Evolutionary conservation across 2,329 filamentous ascomycete genomes (phyloP).

Genomic region (Aureobasidium sp.): DNA sequence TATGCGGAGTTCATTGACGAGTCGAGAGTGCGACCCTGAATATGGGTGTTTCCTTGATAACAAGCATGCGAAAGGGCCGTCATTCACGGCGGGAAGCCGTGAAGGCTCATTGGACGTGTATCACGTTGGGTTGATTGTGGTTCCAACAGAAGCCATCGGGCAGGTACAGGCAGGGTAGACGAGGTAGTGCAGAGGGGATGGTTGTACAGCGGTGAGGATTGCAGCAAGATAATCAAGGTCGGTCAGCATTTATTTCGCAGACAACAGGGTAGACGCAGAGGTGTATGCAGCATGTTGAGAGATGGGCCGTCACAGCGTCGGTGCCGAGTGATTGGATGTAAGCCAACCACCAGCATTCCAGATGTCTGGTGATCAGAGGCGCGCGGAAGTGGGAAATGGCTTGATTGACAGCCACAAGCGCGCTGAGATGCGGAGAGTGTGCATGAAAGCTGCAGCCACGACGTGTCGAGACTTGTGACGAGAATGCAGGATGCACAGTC

Average conservation of each 20-base stretch:
- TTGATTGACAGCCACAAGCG: conserved; percentile 1
- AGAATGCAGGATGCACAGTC: background rate
- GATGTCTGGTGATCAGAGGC: background rate
- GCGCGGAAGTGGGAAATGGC: background rate
- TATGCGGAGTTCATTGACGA: background rate
- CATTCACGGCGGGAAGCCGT: background rate
- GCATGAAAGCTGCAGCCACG: conserved; percentile 6
- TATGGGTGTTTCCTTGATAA: background rate
- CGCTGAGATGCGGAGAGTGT: background rate
- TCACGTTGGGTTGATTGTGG: background rate
- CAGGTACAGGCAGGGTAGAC: background rate
- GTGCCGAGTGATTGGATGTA: background rate
- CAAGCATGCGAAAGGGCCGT: background rate
- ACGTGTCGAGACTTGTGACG: background rate
- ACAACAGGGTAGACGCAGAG: background rate
- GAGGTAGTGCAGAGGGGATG: background rate
- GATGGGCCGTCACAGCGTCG: background rate
- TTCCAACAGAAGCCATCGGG: background rate
- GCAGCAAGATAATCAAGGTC: background rate
- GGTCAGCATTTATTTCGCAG: background rate
- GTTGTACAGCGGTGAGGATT: background rate
- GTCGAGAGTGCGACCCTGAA: background rate
- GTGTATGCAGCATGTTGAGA: background rate
- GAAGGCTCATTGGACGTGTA: background rate
- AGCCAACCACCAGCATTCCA: background rate